Evolutionary conservation across 2,329 filamentous ascomycete species (phyloP).

Genomic region (Talaromyces sp.): DNA sequence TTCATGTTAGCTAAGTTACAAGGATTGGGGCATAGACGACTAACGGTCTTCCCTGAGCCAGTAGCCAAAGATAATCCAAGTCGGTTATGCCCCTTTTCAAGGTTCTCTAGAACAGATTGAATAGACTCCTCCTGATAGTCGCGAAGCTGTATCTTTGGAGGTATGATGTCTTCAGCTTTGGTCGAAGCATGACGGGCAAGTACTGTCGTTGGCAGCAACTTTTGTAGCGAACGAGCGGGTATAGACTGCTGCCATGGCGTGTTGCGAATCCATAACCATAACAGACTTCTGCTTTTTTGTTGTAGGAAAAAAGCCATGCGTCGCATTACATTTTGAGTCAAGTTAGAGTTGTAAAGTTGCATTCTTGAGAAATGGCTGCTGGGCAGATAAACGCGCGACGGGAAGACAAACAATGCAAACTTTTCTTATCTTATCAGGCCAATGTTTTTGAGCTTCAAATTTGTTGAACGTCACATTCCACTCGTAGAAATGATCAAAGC

Average conservation of each 20-base stretch:
- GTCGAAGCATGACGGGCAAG: background rate
- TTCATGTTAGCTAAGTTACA: conserved; percentile 4
- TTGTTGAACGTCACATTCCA: background rate
- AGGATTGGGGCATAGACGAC: conserved; percentile 23
- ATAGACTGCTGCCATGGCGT: conserved; percentile 8
- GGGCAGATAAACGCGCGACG: background rate
- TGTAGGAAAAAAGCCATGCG: conserved; percentile 32
- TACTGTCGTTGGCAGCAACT: conserved; percentile 23
- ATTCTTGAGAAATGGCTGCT: background rate
- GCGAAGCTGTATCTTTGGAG: conserved; percentile 59
- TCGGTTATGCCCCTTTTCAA: conserved; percentile 70
- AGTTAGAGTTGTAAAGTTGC: background rate
- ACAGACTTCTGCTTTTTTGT: conserved; percentile 24
- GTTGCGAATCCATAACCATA: conserved; percentile 21
- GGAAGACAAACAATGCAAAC: conserved; percentile 41
- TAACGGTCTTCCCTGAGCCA: conserved; percentile 81
- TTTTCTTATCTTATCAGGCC: conserved; percentile 23
- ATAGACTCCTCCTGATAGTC: conserved; percentile 92
- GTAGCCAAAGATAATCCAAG: conserved; percentile 84
- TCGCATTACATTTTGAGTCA: conserved; percentile 19
- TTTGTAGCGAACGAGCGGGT: conserved; percentile 27
- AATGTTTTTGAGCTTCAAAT: conserved; percentile 1
- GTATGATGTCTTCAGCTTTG: background rate
- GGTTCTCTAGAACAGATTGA: conserved; percentile 67
- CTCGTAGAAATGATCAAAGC: too few relatives aligned